phyloP scores from a whole-genome alignment of 768 basidiomycete genomes.

The Calvatia gigantea region DNA sequence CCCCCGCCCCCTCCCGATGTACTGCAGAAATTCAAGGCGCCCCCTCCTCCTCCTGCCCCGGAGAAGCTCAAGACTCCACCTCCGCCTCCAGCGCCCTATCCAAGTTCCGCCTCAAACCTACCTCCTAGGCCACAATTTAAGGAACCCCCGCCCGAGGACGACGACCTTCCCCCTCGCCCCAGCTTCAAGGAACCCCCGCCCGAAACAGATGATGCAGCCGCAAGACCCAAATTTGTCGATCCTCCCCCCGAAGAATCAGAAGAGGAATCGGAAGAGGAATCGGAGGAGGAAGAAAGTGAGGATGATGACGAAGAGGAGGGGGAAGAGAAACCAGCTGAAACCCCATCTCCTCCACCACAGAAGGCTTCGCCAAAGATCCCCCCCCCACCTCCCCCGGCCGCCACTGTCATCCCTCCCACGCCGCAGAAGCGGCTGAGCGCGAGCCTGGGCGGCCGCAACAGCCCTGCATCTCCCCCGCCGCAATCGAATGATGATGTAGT shows the following conservation, averaged over 20 bases:
- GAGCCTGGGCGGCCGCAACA: constrained; percentile 30
- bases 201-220: constrained; percentile 8
- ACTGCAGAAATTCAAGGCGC: constrained; percentile 10
- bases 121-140: constrained; percentile 42
- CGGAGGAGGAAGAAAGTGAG: constrained; percentile 13
- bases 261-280: constrained; percentile 10
- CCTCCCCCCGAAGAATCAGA: constrained; percentile 9
- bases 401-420: constrained; percentile 50
- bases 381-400: constrained; percentile 32
- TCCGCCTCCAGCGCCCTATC: constrained; percentile 23
- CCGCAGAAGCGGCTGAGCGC: constrained; percentile 41
- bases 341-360: constrained; percentile 9
- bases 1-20: constrained; percentile 29
- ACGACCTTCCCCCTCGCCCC: constrained; percentile 39
- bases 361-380: constrained; percentile 10
- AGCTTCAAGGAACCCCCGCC: constrained; percentile 29
- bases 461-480: constrained; percentile 34
- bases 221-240: constrained; percentile 12
- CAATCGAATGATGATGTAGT: constrained; percentile 28
- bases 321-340: background rate
- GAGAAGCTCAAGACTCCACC: constrained; percentile 30
- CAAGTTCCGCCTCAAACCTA: constrained; percentile 6
- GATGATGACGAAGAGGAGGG: constrained; percentile 10
- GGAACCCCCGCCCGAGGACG: constrained; percentile 60
- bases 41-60: constrained; percentile 19